Evolutionary conservation across 306 rosid species (phyloP), one percentile per base, ranked within the genome.

Genomic region (Carpinus viminea): DNA sequence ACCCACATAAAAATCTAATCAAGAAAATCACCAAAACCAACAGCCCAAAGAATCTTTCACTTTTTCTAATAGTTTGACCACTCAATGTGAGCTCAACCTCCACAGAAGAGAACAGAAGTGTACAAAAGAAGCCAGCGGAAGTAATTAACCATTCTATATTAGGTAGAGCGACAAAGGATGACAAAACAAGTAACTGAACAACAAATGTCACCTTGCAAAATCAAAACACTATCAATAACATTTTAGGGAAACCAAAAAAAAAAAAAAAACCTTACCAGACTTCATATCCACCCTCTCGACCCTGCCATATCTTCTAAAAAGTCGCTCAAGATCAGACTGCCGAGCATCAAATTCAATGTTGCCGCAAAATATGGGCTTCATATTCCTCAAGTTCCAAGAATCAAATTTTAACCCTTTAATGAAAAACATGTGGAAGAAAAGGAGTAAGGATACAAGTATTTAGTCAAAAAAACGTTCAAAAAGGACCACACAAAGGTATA

Each of bases 211-310:
- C 69, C 41, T 31, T 20, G 15, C 24, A 18, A 69, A 2, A 2
- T 18, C 17, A 69, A 13, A 48, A 20, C 17, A 6, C 59, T 11
- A 62, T 7, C 6, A 65, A 12, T 54, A 5, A 59, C 3, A 20
- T 24, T 7, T 0, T 15, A 46, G 56, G 16, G 11, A 18, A 26
- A 8, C 26, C 26, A 12, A 54, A 48, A 45, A 16, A 54, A 41
- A 72, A 73, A 62, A 79, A 62, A 8, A 12, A 20, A 0, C 5
- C 82, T 77, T 83, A 92, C 97, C 97, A 28, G 97, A 92, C 79
- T 92, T 92, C 66, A 92, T 76, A 83, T 92, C 97, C 57, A 92
- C 97, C 77, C 95, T 84, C 48, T 92, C 97, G 65, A 92, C 93
- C 84, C 88, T 92, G 74, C 97, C 97, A 78, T 92, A 92, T 86